phyloP scores from a whole-genome alignment of 2,329 filamentous ascomycete species.

The Botrytis paeoniae region DNA sequence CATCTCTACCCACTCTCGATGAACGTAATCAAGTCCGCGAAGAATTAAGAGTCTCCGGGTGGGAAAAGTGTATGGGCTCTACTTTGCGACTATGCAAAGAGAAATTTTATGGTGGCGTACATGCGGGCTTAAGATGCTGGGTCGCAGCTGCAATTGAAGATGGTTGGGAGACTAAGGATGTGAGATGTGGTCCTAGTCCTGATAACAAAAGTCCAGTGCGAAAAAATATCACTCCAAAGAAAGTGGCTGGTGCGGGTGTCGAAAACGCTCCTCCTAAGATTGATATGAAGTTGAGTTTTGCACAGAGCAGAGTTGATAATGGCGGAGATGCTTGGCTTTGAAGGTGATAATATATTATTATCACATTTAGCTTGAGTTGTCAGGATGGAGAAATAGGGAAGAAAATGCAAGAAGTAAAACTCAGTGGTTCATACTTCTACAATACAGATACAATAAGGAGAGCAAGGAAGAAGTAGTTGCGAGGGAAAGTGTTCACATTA shows the following conservation, averaged over 20 bases:
- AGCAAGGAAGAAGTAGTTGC: not conserved
- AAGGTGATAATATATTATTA: not conserved
- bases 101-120: constrained; percentile 92
- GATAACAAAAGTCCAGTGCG: constrained; percentile 46
- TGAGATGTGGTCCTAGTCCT: constrained; percentile 66
- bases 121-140: constrained; percentile 86
- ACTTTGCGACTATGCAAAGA: constrained; percentile 91
- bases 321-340: constrained; percentile 31
- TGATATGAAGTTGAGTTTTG: constrained; percentile 36
- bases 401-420: not conserved
- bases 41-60: constrained; percentile 78
- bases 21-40: constrained; percentile 77
- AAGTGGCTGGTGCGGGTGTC: constrained; percentile 15
- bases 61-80: constrained; percentile 84
- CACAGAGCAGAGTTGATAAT: constrained; percentile 18
- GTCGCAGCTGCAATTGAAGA: constrained; percentile 83
- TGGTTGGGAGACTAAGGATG: constrained; percentile 79
- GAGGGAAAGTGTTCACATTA: not conserved
- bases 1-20: constrained; percentile 66
- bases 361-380: not conserved
- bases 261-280: constrained; percentile 33
- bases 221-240: constrained; percentile 33
- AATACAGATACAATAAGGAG: too few relatives aligned
- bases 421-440: constrained; percentile 10
- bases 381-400: not conserved